Base-by-base conservation (phyloP, 768 basidiomycete species). In the Lentinula sp. region DNA sequence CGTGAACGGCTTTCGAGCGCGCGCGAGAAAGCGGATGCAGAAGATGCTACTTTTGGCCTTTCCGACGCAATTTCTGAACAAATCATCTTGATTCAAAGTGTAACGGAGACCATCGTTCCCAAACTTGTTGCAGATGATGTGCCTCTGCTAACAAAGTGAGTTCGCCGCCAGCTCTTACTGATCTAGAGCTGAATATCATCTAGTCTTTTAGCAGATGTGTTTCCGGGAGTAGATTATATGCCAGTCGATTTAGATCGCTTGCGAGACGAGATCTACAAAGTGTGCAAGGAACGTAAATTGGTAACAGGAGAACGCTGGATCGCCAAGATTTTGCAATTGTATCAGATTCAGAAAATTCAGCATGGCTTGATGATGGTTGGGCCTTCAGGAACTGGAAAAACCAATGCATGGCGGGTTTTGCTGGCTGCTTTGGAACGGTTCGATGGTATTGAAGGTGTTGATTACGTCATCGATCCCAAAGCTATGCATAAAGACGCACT, bases 291-390 rank as follows among this genome's bases (percentile, higher is more conserved):
- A 73, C 86, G 86, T 42, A 87, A 93, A 37, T 79, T 98, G n/a
- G 81, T 94, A 23, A 77, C 86, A 52, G 93, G 94, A 18, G 91
- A 95, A 50, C 82, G 84, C 37, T 99, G 97, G 96, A 81, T 95
- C 56, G 83, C 87, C 67, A 99, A 99, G 79, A 96, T 98, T 61
- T 81, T 99, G 13, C 97, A 99, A 71, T 82, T 99, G 4, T 98
- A 98, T 73, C 97, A 98, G 72, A 98, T 99, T 62, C 97, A 99
- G 76, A 98, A 95, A 77, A 99, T 98, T 64, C 96, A 98, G 67
- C 97, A 99, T 73, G 97, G 97, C 74, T 80, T 99, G 45, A 98
- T 99, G 97, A 97, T 99, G 94, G 97, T 99, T 33, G 96, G 97
- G 0, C 89, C 97, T 1, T 98, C 97, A 10, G 97, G 96, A 32